A percentile compares a stretch with the other conserved stretches of the same genome.
phyloP scores from a whole-genome alignment of 1,284 basidiomycete species.

The Moesziomyces sp. region DNA sequence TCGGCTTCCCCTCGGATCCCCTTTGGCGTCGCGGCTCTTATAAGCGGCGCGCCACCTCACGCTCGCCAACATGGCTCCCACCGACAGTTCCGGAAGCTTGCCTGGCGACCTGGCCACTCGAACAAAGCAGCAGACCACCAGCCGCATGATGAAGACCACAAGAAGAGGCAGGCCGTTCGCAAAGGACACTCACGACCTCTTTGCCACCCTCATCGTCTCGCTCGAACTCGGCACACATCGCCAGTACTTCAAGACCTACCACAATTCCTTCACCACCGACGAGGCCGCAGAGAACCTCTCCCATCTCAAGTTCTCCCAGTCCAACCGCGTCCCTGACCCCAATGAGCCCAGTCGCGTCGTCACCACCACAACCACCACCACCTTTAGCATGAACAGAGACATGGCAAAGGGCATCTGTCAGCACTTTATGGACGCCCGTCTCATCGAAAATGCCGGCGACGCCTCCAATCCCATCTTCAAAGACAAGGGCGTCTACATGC shows the following conservation, averaged over 20 bases:
- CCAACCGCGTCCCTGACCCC: constrained; percentile 95
- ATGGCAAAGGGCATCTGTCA: constrained; percentile 99
- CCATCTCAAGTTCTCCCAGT: constrained; percentile 98
- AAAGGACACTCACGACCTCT: constrained; percentile 94
- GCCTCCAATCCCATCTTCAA: constrained; percentile 89
- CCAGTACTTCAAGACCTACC: constrained; percentile 93
- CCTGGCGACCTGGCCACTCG: constrained; percentile 47
- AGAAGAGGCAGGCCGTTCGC: constrained; percentile 57
- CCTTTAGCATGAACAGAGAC: constrained; percentile 98
- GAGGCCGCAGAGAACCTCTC: constrained; percentile 93
- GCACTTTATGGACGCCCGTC: constrained; percentile 97
- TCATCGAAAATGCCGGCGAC: constrained; percentile 96
- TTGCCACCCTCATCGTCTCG: constrained; percentile 94
- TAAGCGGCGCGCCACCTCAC: constrained; percentile 1
- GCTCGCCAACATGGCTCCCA: constrained; percentile 28
- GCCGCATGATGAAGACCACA: constrained; percentile 65
- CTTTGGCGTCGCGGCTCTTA: constrained; percentile 3
- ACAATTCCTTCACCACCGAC: constrained; percentile 95
- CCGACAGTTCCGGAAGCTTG: constrained; percentile 46
- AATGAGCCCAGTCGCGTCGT: constrained; percentile 95
- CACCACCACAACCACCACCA: constrained; percentile 98
- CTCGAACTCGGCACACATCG: constrained; percentile 88
- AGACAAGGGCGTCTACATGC: constrained; percentile 92
- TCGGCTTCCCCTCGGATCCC: too few relatives aligned
- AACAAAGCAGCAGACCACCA: constrained; percentile 60